phyloP scores from a whole-genome alignment of 441 rosid genomes.

The Hura crepitans region DNA sequence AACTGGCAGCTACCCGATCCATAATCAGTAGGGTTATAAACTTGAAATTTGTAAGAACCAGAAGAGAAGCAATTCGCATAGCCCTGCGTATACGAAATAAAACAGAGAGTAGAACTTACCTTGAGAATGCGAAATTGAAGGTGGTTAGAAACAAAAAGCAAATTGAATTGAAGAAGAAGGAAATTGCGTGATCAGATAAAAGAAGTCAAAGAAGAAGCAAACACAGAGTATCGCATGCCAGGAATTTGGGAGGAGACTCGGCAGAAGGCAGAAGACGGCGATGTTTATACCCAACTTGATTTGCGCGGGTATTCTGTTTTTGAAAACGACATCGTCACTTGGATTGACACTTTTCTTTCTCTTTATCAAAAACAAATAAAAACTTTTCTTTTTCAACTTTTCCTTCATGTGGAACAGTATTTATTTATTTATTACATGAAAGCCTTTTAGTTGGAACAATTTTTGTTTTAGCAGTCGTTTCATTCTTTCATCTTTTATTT shows the following conservation, averaged over 20 bases:
- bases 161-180: not conserved
- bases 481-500: too few relatives aligned
- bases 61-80: not conserved
- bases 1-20: not conserved
- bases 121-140: not conserved
- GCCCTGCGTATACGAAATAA: too few relatives aligned
- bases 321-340: constrained; percentile 8
- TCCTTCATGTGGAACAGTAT: too few relatives aligned
- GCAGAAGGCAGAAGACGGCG: not conserved
- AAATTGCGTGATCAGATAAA: too few relatives aligned
- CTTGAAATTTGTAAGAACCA: not conserved
- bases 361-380: too few relatives aligned
- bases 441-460: too few relatives aligned
- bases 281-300: constrained; percentile 2
- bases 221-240: not conserved
- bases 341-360: not conserved
- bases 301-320: constrained; percentile 9
- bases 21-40: not conserved
- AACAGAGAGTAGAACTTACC: not conserved
- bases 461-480: too few relatives aligned
- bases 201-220: not conserved
- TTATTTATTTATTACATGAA: too few relatives aligned
- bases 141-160: not conserved
- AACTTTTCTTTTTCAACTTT: too few relatives aligned
- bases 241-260: not conserved